Evolutionary conservation across 1,284 basidiomycete genomes (phyloP).

Genomic region (Boletellus deceptivus): DNA sequence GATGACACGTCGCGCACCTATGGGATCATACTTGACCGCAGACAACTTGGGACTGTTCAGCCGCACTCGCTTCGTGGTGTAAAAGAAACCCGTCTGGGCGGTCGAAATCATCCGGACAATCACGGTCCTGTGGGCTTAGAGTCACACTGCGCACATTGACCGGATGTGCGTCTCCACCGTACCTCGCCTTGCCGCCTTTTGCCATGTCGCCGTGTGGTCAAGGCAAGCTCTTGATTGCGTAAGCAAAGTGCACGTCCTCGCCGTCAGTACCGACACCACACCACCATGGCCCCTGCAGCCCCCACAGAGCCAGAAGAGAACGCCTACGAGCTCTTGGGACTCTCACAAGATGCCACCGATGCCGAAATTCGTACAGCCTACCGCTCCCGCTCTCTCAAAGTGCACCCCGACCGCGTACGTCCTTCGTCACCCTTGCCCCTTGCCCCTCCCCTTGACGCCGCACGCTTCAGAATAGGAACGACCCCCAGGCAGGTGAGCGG

Average conservation of each 20-base stretch:
- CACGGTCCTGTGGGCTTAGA: slow-evolving; percentile 57
- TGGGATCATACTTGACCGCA: slow-evolving; percentile 87
- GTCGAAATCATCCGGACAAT: slow-evolving; percentile 86
- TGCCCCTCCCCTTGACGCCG: slow-evolving; percentile 6
- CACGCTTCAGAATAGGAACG: slow-evolving; percentile 64
- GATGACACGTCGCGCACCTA: slow-evolving; percentile 51
- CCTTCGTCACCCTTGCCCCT: slow-evolving; percentile 3
- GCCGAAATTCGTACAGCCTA: slow-evolving; percentile 85
- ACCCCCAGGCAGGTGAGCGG: slow-evolving; percentile 68
- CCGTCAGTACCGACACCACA: background rate
- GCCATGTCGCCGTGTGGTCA: slow-evolving; percentile 19
- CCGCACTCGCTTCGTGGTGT: slow-evolving; percentile 75
- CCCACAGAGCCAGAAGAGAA: slow-evolving; percentile 52
- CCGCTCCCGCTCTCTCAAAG: slow-evolving; percentile 78
- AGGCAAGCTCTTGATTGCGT: slow-evolving; percentile 5
- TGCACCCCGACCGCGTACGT: slow-evolving; percentile 84
- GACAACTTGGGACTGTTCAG: slow-evolving; percentile 66
- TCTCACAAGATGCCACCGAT: slow-evolving; percentile 71
- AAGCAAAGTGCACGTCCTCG: slow-evolving; percentile 2
- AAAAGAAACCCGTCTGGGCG: slow-evolving; percentile 88
- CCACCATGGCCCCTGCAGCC: slow-evolving; percentile 26
- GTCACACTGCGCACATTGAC: slow-evolving; percentile 1
- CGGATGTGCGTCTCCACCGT: slow-evolving; percentile 14
- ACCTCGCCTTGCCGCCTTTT: slow-evolving; percentile 56
- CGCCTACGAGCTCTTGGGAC: slow-evolving; percentile 74